phyloP scores from a whole-genome alignment of 2,329 filamentous ascomycete genomes.

The Cladosporium phlei region DNA sequence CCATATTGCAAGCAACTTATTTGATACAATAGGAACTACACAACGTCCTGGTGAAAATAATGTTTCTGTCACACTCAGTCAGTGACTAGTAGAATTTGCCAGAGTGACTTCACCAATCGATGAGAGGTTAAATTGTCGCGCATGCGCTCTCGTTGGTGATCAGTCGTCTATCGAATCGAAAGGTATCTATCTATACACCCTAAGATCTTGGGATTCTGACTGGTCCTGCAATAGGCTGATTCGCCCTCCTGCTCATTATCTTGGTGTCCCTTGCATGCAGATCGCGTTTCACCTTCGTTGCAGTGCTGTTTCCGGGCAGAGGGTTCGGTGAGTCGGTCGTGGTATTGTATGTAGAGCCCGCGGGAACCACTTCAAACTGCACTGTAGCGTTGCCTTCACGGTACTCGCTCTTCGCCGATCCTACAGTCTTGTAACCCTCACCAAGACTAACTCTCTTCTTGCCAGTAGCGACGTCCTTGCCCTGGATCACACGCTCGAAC shows the following conservation, averaged over 20 bases:
- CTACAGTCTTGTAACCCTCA: conserved; percentile 20
- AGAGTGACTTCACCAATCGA: no score
- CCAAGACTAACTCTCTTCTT: conserved; percentile 17
- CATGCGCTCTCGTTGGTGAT: no score
- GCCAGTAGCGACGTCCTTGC: conserved; percentile 51
- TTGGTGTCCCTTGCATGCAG: not conserved
- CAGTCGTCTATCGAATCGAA: no score
- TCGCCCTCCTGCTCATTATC: conserved; percentile 6
- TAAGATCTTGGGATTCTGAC: not conserved
- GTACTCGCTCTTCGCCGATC: conserved; percentile 25
- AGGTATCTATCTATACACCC: no score
- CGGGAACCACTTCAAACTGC: conserved; percentile 39
- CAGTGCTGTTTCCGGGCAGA: conserved; percentile 2
- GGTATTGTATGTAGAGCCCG: conserved; percentile 43
- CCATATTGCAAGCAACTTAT: no score
- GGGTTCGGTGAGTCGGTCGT: conserved; percentile 21
- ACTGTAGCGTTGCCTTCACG: conserved; percentile 44
- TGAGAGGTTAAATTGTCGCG: no score
- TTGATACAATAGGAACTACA: no score
- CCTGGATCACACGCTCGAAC: conserved; percentile 45
- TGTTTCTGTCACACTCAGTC: no score
- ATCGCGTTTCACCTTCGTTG: conserved; percentile 5
- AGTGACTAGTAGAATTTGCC: no score
- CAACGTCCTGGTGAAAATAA: no score
- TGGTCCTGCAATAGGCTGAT: not conserved